Conservation (phyloP, 2,329 filamentous ascomycete species). For the Cladophialophora bantiana region DNA sequence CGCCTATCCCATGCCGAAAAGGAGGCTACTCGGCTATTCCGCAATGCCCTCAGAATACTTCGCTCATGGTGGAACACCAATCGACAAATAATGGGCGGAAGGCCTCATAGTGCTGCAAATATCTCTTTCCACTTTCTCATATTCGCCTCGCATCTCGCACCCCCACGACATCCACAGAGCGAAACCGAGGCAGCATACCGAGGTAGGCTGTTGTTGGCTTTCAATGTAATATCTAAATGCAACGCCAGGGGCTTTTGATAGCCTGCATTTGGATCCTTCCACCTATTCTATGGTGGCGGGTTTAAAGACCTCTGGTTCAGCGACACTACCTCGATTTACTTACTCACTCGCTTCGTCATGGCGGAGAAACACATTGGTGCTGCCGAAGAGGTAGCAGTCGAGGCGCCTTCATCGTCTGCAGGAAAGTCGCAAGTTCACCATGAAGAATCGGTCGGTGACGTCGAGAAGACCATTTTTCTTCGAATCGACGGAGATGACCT, state of each 20-base stretch:
- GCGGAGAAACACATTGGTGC: neutral
- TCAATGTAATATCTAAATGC: neutral
- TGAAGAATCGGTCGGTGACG: conserved; percentile 15
- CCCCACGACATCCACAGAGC: neutral
- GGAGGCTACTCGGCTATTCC: neutral
- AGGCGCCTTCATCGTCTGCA: conserved; percentile 6
- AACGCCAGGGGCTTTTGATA: neutral
- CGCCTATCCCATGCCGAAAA: neutral
- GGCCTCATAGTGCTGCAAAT: neutral
- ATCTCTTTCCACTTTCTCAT: neutral
- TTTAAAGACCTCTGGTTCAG: neutral
- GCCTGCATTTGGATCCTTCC: neutral
- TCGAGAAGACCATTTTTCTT: conserved; percentile 24
- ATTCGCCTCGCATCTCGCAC: neutral
- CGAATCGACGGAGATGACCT: conserved; percentile 31
- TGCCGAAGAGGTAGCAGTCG: neutral
- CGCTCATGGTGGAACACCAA: neutral
- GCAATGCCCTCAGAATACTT: neutral
- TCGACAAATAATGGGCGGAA: neutral
- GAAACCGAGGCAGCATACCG: conserved; percentile 7
- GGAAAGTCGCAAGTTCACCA: conserved; percentile 21
- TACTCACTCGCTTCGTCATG: conserved; percentile 5
- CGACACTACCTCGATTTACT: neutral
- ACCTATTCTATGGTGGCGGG: neutral
- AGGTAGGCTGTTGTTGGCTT: neutral